Base-by-base conservation (phyloP, 257 asterid species). In the Capsicum rhomboideum region DNA sequence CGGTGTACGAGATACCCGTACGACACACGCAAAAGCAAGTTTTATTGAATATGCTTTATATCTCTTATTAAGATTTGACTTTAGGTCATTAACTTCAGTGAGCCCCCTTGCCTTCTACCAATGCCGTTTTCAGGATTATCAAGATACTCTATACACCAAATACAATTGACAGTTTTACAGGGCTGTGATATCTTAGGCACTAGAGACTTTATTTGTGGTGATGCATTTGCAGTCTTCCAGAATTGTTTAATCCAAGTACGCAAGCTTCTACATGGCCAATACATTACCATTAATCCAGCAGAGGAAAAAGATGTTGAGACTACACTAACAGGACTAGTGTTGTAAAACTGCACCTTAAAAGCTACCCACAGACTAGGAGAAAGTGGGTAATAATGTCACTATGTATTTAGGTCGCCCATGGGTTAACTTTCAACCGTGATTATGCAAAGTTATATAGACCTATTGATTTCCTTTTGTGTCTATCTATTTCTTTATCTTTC, bases 391-490 rank as follows among this genome's bases (percentile, higher is more conserved):
- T 0, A 6, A 12, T 0, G 1, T 4, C 23, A 12, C 34, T 18
- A 72, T 66, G 54, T 71, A 64, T 40, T 84, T 86, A 7, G 89
- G 87, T 3, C 74, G 87, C 53, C 89, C 89, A 0, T 84, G 89
- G 85, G 37, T 31, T 1, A 6, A 29, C 10, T 80, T 4, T 6
- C 81, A 1, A 34, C 44, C 0, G 83, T 86, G 0, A 20, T 80
- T 14, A 18, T 59, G 78, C 42, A 80, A 6, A 31, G 67, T 11
- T 50, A 5, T 8, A n/a, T 86, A 6, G 89, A 53, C 9, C 8
- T 4, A 21, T 9, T 31, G 1, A 77, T n/a, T n/a, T n/a, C n/a
- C n/a, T n/a, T n/a, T n/a, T n/a, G n/a, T n/a, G n/a, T n/a, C n/a
- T n/a, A n/a, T n/a, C n/a, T n/a, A n/a, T n/a, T n/a, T n/a, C n/a